These are phyloP conservation scores for Fallopia convolvulus DNA, from an alignment of 148 eudicot genomes.

Conservation along the genomic window DNA sequence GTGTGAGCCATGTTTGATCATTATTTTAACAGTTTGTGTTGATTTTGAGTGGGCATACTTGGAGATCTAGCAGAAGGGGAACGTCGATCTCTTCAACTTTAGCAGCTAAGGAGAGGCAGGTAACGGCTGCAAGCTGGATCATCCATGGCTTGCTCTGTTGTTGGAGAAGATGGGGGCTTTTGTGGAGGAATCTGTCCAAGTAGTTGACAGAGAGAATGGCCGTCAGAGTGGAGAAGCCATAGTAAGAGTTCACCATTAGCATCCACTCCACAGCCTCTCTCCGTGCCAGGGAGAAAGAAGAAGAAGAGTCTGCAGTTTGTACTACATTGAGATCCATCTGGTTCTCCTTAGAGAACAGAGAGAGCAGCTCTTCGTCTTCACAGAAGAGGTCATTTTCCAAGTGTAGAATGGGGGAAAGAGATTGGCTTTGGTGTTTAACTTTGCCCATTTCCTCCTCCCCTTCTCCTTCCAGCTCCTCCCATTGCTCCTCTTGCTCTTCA, in stretches of 20 bases:
- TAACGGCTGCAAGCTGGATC: constrained; percentile 70
- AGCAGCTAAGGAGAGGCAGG: constrained; percentile 85
- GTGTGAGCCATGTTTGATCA: not conserved
- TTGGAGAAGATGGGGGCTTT: constrained; percentile 33
- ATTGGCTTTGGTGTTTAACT: not conserved
- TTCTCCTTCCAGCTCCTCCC: constrained; percentile 1
- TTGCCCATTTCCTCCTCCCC: not conserved
- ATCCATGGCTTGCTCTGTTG: constrained; percentile 58
- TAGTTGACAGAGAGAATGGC: constrained; percentile 62
- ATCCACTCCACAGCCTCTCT: constrained; percentile 67
- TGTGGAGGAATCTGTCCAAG: constrained; percentile 43
- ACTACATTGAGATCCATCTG: constrained; percentile 8
- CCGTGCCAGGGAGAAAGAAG: constrained; percentile 18
- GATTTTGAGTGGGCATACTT: constrained; percentile 34
- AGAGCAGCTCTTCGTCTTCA: constrained; percentile 58
- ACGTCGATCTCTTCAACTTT: constrained; percentile 86
- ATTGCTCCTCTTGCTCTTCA: constrained; percentile 38
- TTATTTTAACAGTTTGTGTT: not conserved
- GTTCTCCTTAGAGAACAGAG: constrained; percentile 50
- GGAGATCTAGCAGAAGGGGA: constrained; percentile 72
- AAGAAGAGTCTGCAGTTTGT: not conserved
- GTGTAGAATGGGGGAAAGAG: constrained; percentile 18
- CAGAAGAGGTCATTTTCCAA: constrained; percentile 43
- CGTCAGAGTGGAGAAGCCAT: constrained; percentile 55
- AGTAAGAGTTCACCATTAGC: constrained; percentile 44